Evolutionary conservation across 2,329 filamentous ascomycete genomes (phyloP), one percentile per base, ranked within the genome.

Genomic region (Biscogniauxia marginata): DNA sequence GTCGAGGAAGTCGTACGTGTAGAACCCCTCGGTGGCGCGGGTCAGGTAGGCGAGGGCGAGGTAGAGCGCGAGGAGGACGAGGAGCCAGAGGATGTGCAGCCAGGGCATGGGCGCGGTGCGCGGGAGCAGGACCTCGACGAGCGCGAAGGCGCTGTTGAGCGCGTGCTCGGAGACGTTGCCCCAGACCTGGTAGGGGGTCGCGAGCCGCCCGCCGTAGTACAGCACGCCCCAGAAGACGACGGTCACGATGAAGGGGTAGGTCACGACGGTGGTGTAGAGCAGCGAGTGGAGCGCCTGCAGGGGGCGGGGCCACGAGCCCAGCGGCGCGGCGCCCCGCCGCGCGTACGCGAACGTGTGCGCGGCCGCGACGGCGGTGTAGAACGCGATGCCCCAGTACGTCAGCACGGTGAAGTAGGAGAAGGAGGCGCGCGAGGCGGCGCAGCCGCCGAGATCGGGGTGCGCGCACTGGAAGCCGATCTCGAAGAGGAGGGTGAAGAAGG

Each of bases 341-440:
- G 82, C 81, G 74, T 93, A 95, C 49, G 79, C 80, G 52, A 84
- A 75, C 5, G 89, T 91, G 76, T 96, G 90, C 18, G 84, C 60
- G 18, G 87, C 79, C 1, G 88, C 79, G 66, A 87, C 76, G 55
- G 86, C 78, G 70, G 88, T 87, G 78, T 96, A 96, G 75, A 93
- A 93, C 21, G 83, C 86, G 34, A 93, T 75, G 1, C 90, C 90
- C 89, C 89, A 95, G 79, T 88, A 95, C 8, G 88, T 90, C 56
- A 95, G 77, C 67, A 86, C 79, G 23, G 91, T 96, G 77, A 96
- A 96, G 79, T 85, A 96, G 65, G 86, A 90, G 77, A 96, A 95
- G 47, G 80, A 81, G 47, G 77, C 73, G 52, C 77, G 75, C 22
- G 83, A 81, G 1, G 66, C 68, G 30, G 68, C 61, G 68, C 79